Percentiles rank a stretch among this genome's conserved stretches.
Evolutionary conservation across 1,284 basidiomycete genomes (phyloP).

Genomic region (Austroboletus olivaceoglutinosus): DNA sequence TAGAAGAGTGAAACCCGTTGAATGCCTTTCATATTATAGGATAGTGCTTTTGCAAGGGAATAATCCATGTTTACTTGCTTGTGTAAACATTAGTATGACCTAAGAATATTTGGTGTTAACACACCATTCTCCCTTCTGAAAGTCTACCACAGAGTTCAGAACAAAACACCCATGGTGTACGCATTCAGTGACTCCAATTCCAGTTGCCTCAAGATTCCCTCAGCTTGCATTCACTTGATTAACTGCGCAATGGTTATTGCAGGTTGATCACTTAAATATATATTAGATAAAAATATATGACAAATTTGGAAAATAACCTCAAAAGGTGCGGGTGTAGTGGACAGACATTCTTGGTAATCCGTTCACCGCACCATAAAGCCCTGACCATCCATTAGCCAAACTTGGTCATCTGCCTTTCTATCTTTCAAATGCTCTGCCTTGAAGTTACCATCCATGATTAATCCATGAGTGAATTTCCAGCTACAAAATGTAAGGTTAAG

Average conservation of each 20-base stretch:
- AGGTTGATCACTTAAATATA: neutral
- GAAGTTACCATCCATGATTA: slow-evolving; percentile 18
- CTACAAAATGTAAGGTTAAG: neutral
- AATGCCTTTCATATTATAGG: neutral
- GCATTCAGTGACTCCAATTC: slow-evolving; percentile 20
- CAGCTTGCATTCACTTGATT: slow-evolving; percentile 2
- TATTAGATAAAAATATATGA: neutral
- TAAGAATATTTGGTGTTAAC: no score
- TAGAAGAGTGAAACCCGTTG: slow-evolving; percentile 1
- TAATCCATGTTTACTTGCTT: slow-evolving; percentile 27
- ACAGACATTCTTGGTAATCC: neutral
- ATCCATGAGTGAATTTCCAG: slow-evolving; percentile 1
- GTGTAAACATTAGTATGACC: neutral
- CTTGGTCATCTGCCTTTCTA: neutral
- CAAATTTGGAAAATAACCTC: neutral
- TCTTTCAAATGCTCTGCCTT: slow-evolving; percentile 9
- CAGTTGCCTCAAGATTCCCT: slow-evolving; percentile 7
- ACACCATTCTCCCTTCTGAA: slow-evolving; percentile 3
- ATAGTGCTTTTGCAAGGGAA: slow-evolving; percentile 8
- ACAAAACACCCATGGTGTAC: slow-evolving; percentile 18
- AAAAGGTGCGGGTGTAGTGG: neutral
- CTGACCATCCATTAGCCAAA: slow-evolving; percentile 12
- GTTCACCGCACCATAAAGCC: slow-evolving; percentile 5
- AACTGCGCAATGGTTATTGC: slow-evolving; percentile 10
- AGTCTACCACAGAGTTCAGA: slow-evolving; percentile 12